phyloP scores from a whole-genome alignment of 2,329 filamentous ascomycete genomes.

The Penicillium sp. region DNA sequence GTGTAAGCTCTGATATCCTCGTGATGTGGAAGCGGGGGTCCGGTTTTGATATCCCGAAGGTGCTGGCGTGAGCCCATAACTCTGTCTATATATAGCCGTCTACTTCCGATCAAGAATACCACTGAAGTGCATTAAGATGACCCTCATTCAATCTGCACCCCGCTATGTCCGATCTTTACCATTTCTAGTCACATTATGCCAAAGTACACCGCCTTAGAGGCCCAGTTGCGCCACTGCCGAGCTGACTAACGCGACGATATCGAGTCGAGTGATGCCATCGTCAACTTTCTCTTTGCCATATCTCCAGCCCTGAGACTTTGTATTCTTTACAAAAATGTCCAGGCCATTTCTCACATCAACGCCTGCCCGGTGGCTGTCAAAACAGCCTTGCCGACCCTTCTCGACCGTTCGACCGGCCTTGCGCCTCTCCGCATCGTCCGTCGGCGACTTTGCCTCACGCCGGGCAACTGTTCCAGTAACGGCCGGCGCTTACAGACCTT shows the following conservation, averaged over 20 bases:
- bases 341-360: conserved; percentile 25
- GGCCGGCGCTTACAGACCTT: neutral
- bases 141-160: conserved; percentile 7
- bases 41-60: conserved; percentile 26
- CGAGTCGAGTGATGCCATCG: conserved; percentile 21
- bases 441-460: conserved; percentile 20
- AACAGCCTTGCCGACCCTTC: conserved; percentile 19
- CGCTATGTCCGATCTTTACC: conserved; percentile 15
- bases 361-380: conserved; percentile 25
- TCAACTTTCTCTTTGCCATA: conserved; percentile 18
- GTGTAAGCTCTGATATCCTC: conserved; percentile 36
- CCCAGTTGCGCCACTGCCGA: conserved; percentile 31
- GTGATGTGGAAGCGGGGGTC: conserved; percentile 28
- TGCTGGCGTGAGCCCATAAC: conserved; percentile 31
- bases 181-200: conserved; percentile 25
- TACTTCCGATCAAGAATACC: neutral
- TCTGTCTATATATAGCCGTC: neutral
- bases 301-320: neutral
- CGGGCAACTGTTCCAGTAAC: conserved; percentile 12
- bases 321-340: conserved; percentile 26
- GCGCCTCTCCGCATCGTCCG: conserved; percentile 32
- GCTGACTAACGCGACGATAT: conserved; percentile 31
- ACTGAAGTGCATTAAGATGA: neutral
- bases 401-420: conserved; percentile 22
- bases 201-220: conserved; percentile 16